These are phyloP conservation scores for Corrigiola litoralis DNA, from an alignment of 179 eudicot species.

Conservation along the genomic window DNA sequence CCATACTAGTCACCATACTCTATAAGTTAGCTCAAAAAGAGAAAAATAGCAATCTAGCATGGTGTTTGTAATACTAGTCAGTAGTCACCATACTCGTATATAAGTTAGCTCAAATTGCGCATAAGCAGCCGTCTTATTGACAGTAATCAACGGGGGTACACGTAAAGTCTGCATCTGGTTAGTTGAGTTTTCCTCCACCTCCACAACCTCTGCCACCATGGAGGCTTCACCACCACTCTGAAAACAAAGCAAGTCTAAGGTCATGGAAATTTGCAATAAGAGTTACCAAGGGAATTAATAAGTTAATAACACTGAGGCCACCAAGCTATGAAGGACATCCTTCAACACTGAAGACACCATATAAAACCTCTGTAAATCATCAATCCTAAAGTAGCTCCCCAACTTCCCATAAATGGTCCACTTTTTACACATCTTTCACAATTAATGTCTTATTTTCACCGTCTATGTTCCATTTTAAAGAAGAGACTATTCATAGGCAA, in stretches of 20 bases:
- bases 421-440: no score
- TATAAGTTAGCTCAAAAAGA: background rate
- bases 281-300: background rate
- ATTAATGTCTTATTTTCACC: no score
- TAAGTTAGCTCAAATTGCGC: constrained; percentile 77
- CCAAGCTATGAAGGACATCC: background rate
- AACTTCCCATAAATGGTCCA: no score
- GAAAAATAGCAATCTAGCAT: background rate
- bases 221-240: constrained; percentile 94
- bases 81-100: constrained; percentile 50
- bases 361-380: no score
- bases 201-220: constrained; percentile 85
- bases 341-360: background rate
- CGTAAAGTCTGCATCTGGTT: constrained; percentile 67
- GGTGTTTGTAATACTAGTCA: background rate
- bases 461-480: no score
- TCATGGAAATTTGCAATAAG: no score
- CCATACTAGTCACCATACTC: no score
- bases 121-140: constrained; percentile 80
- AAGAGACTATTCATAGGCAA: no score
- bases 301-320: background rate
- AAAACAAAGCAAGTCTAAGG: background rate
- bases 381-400: no score
- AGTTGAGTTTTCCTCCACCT: constrained; percentile 82
- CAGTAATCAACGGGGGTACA: constrained; percentile 73